Conservation (phyloP, 768 basidiomycete species). For the Sarcodon sp. region DNA sequence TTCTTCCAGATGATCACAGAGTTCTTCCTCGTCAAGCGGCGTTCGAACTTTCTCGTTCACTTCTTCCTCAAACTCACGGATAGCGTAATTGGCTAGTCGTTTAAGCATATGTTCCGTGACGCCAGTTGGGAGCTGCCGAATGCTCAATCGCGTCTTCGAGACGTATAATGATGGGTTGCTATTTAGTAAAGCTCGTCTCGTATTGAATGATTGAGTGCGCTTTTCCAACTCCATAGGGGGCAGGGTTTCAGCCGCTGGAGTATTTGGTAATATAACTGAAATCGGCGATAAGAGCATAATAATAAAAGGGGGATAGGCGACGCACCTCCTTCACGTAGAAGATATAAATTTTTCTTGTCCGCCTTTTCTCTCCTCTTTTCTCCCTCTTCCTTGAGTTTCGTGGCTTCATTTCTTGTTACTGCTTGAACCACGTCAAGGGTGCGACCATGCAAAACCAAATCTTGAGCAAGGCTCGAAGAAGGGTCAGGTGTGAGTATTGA, state of each 20-base stretch:
- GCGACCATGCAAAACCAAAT: slow-evolving; percentile 81
- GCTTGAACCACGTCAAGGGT: slow-evolving; percentile 86
- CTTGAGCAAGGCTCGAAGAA: slow-evolving; percentile 69
- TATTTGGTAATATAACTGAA: slow-evolving; percentile 82
- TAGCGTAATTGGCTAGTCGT: slow-evolving; percentile 72
- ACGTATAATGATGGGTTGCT: slow-evolving; percentile 92
- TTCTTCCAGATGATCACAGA: slow-evolving; percentile 19
- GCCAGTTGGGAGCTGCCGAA: slow-evolving; percentile 86
- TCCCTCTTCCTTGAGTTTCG: slow-evolving; percentile 78
- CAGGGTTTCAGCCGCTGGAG: slow-evolving; percentile 63
- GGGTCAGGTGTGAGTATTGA: slow-evolving; percentile 94
- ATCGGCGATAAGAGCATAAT: neutral
- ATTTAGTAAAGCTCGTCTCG: slow-evolving; percentile 70
- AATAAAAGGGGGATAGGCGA: slow-evolving; percentile 4
- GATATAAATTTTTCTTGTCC: slow-evolving; percentile 92
- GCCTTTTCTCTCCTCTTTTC: slow-evolving; percentile 79
- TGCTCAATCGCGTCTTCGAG: slow-evolving; percentile 85
- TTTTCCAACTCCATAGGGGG: slow-evolving; percentile 72
- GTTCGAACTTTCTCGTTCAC: slow-evolving; percentile 48
- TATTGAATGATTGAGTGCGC: slow-evolving; percentile 75
- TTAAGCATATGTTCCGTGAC: slow-evolving; percentile 86
- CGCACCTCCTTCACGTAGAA: slow-evolving; percentile 91
- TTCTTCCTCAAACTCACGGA: slow-evolving; percentile 69
- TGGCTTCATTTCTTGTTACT: slow-evolving; percentile 82
- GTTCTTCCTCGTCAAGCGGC: slow-evolving; percentile 63